A percentile compares a stretch with the other conserved stretches of the same genome.
Evolutionary conservation across 1,284 basidiomycete genomes (phyloP).

Genomic region (Flammula alnicola): DNA sequence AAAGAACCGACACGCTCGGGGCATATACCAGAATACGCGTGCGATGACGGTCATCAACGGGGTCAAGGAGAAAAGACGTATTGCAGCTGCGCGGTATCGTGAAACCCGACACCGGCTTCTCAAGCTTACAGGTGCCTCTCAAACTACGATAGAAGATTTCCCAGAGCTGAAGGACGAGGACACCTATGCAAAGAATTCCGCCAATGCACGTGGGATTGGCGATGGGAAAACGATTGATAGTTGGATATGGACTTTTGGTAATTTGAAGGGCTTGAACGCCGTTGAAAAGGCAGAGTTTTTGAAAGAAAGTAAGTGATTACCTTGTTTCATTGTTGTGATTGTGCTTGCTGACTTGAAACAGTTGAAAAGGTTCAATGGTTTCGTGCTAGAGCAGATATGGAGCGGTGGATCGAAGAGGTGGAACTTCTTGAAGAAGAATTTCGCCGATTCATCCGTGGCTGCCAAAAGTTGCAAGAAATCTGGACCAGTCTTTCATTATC

Average conservation of each 20-base stretch:
- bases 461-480: too few relatives aligned
- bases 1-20: background rate
- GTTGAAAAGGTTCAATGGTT: background rate
- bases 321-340: background rate
- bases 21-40: background rate
- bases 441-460: too few relatives aligned
- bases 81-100: background rate
- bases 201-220: background rate
- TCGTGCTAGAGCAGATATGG: background rate
- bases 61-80: background rate
- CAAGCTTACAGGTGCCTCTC: background rate
- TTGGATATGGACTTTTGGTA: background rate
- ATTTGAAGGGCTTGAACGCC: background rate
- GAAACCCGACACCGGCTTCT: background rate
- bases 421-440: too few relatives aligned
- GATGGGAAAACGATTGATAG: background rate
- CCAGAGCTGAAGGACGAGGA: background rate
- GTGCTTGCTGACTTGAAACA: background rate
- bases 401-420: too few relatives aligned
- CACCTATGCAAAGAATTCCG: background rate
- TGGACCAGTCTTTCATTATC: too few relatives aligned
- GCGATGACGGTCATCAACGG: background rate
- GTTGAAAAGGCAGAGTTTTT: background rate
- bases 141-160: background rate
- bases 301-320: background rate